Evolutionary conservation across 2,329 filamentous ascomycete species (phyloP), one percentile per base, ranked within the genome.

Genomic region (Thelonectria rubi): DNA sequence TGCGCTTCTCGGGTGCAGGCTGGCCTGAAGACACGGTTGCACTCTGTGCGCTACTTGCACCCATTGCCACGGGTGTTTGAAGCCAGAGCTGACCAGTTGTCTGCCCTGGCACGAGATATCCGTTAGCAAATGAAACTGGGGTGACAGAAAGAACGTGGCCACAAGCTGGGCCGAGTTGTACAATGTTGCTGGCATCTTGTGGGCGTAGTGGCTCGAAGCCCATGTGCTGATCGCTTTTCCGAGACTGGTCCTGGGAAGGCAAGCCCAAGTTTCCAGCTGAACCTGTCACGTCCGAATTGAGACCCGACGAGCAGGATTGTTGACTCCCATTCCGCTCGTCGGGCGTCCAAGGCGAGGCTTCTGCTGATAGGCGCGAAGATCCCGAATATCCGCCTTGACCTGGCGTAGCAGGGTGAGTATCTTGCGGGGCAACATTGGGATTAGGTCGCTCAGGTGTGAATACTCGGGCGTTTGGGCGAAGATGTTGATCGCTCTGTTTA

Each of bases 401-500:
- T 37, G 34, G 34, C 15, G 34, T 37, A 15, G 6, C 34, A 37
- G 34, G 15, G 5, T 15, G 34, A 37, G 15, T 10, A 37, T 15
- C 34, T 5, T 37, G 11, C 11, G 34, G 34, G 11, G 34, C 34
- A 37, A 15, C 3, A 37, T 37, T 15, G 34, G 52, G 54, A 17
- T 42, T 10, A 37, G 10, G 15, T 11, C 17, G 42, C 9, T 48
- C 21, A 9, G 65, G 65, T 14, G 57, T 46, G 26, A 71, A 68
- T 5, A 53, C 58, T 18, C 62, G 58, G 26, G 66, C 69, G 32
- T 71, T 51, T 8, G 69, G 67, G n/a, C 61, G 59, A 62, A 71
- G 64, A 9, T 14, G 34, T 39, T 34, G 32, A 21, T 21, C 37
- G 18, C 37, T 40, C 14, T 51, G 51, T 24, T 15, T 15, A 32